Conservation (phyloP, 2,329 filamentous ascomycete species). For the Aspergillus unguis region DNA sequence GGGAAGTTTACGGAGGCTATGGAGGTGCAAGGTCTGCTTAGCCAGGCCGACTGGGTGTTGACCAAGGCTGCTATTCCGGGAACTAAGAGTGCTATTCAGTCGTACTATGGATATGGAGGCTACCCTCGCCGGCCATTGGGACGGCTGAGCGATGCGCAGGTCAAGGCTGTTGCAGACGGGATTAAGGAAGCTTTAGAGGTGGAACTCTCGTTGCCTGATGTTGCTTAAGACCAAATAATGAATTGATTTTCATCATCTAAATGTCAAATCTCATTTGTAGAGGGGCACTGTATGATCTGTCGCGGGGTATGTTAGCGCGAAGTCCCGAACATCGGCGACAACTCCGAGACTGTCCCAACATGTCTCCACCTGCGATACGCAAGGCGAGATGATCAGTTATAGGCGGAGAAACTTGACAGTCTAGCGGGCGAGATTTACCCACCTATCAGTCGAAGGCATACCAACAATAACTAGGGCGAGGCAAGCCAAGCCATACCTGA, state of each 20-base stretch:
- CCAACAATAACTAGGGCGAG: not conserved
- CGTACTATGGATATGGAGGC: constrained; percentile 79
- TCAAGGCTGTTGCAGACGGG: constrained; percentile 30
- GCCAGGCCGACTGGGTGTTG: constrained; percentile 77
- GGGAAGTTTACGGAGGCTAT: constrained; percentile 74
- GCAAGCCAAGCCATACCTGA: not conserved
- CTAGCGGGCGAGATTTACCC: constrained; percentile 1
- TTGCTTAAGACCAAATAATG: constrained; percentile 25
- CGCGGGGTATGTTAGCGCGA: not conserved
- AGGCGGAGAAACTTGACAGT: constrained; percentile 23
- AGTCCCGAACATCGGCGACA: constrained; percentile 1
- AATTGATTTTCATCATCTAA: not conserved
- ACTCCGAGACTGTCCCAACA: constrained; percentile 6
- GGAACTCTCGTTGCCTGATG: constrained; percentile 35
- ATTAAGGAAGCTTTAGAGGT: constrained; percentile 37
- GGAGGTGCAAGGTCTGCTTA: constrained; percentile 70
- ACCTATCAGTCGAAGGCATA: not conserved
- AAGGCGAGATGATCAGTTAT: constrained; percentile 8
- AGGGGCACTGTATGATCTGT: not conserved
- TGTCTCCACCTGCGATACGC: not conserved
- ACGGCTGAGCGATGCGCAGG: constrained; percentile 31
- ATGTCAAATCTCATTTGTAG: too few species aligned
- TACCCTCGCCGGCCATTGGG: constrained; percentile 64
- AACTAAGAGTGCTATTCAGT: constrained; percentile 80
- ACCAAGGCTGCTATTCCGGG: constrained; percentile 81